Conservation (phyloP, 1,139 yeast genomes). For the Nematodospora anomalae region DNA sequence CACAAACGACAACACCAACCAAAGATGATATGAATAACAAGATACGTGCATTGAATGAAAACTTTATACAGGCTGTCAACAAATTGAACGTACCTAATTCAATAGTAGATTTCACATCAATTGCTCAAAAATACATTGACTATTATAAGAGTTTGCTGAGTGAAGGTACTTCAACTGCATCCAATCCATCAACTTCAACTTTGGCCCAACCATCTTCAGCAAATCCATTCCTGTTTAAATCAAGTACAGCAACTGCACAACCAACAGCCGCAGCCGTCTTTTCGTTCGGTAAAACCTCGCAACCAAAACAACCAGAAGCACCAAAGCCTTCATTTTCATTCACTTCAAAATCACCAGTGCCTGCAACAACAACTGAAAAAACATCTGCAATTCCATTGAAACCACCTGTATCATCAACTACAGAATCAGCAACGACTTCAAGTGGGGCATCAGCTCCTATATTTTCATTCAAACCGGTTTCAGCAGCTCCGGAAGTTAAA, state of each 20-base stretch:
- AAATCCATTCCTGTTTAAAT: conserved; percentile 6
- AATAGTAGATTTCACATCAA: conserved; percentile 56
- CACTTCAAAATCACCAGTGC: conserved; percentile 2
- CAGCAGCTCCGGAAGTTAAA: conserved; percentile 2
- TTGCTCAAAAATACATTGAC: conserved; percentile 59
- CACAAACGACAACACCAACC: conserved; percentile 1
- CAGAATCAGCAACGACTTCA: not conserved
- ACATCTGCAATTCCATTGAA: conserved; percentile 7
- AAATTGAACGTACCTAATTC: conserved; percentile 46
- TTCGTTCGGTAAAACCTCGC: conserved; percentile 5
- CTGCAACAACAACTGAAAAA: conserved; percentile 1
- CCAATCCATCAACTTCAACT: conserved; percentile 3
- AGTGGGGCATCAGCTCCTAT: conserved; percentile 4
- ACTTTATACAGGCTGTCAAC: conserved; percentile 53
- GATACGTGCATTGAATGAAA: conserved; percentile 67
- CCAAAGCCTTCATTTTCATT: conserved; percentile 8
- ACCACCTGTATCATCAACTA: conserved; percentile 4
- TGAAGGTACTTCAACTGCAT: not conserved
- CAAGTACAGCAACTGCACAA: conserved; percentile 2
- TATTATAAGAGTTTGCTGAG: conserved; percentile 48
- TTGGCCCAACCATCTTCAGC: conserved; percentile 6
- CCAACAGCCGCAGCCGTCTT: conserved; percentile 1
- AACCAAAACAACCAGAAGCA: not conserved
- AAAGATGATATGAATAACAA: conserved; percentile 34
- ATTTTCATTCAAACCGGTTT: conserved; percentile 2